Conservation (phyloP, 345 rosid species). For the Syzygium grande region DNA sequence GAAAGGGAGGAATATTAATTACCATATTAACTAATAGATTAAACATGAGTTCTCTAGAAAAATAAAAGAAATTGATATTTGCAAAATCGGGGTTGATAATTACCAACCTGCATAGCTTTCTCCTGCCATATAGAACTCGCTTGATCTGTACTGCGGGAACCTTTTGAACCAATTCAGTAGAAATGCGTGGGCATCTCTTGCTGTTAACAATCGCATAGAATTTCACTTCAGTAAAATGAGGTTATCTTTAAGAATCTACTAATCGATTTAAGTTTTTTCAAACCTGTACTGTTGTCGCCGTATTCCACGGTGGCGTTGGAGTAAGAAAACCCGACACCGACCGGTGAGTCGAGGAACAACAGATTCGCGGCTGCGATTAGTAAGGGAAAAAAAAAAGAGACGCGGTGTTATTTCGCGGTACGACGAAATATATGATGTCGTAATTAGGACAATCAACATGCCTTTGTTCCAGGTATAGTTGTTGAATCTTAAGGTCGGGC, state of each 20-base stretch:
- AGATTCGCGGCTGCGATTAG: not conserved
- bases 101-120: conserved; percentile 17
- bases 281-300: not conserved
- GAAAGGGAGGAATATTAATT: not conserved
- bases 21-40: not conserved
- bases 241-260: not conserved
- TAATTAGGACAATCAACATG: not conserved
- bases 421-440: not conserved
- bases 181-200: conserved; percentile 15
- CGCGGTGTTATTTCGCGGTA: too few species aligned
- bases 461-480: conserved; percentile 17
- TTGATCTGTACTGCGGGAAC: conserved; percentile 12
- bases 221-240: not conserved
- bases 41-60: not conserved
- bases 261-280: not conserved
- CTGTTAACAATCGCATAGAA: not conserved
- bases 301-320: not conserved
- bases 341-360: not conserved
- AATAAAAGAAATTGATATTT: not conserved
- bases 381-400: not conserved
- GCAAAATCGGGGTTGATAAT: too few species aligned
- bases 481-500: conserved; percentile 3
- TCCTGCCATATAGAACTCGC: conserved; percentile 19
- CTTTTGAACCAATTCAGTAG: conserved; percentile 21
- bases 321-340: not conserved